Percentiles rank a stretch among this genome's conserved stretches.
Conservation (phyloP, 2,329 filamentous ascomycete species). For the Scorias spongiosa region DNA sequence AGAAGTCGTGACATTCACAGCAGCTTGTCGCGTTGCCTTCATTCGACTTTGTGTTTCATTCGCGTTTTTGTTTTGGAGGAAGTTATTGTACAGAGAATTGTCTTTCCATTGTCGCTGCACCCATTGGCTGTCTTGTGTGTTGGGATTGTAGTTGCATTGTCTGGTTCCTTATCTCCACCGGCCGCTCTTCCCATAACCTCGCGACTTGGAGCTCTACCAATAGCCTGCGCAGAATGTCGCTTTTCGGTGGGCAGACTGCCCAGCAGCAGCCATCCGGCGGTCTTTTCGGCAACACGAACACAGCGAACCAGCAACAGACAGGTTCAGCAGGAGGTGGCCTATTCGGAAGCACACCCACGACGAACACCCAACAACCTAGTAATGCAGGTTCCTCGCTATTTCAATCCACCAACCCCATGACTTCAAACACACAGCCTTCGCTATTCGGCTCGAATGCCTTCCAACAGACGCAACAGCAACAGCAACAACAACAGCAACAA, state of each 20-base stretch:
- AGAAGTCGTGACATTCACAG: neutral
- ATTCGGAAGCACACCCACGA: conserved; percentile 13
- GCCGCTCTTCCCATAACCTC: too few species aligned
- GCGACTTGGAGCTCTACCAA: too few species aligned
- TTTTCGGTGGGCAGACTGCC: conserved; percentile 17
- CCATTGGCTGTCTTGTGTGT: too few species aligned
- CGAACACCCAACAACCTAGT: conserved; percentile 13
- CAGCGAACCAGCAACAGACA: neutral
- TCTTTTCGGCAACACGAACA: conserved; percentile 21
- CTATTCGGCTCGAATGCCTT: neutral
- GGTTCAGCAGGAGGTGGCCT: conserved; percentile 10
- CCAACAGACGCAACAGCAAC: conserved; percentile 20
- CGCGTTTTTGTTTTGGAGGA: neutral
- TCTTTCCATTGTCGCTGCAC: too few species aligned
- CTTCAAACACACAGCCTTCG: conserved; percentile 2
- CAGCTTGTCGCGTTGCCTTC: neutral
- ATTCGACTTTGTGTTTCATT: neutral
- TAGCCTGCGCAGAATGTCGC: conserved; percentile 12
- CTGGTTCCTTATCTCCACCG: too few species aligned
- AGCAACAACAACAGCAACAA: conserved; percentile 25
- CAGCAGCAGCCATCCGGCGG: conserved; percentile 15
- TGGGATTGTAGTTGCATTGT: too few species aligned
- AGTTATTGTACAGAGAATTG: neutral
- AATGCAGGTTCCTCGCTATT: conserved; percentile 8
- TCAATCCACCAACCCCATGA: conserved; percentile 11